phyloP scores from a whole-genome alignment of 768 basidiomycete genomes.

The Leccinum uliginosum region DNA sequence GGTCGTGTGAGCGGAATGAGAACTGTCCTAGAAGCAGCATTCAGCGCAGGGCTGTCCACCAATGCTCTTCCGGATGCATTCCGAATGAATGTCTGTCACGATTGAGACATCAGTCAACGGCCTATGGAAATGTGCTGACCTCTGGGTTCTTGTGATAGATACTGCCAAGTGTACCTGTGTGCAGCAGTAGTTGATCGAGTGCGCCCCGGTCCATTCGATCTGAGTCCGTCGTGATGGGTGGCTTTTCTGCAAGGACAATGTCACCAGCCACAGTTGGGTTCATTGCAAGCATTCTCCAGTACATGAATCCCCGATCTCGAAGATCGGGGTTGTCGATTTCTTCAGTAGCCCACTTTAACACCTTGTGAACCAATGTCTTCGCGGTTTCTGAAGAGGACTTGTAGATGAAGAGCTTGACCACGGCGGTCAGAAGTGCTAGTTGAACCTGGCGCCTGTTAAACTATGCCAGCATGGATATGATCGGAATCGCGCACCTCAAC shows the following conservation, averaged over 20 bases:
- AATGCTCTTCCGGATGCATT: slow-evolving; percentile 81
- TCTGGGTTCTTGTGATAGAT: slow-evolving; percentile 99
- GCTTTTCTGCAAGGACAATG: slow-evolving; percentile 90
- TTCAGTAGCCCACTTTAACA: slow-evolving; percentile 96
- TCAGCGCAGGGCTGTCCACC: slow-evolving; percentile 85
- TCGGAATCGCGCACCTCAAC: slow-evolving; percentile 60
- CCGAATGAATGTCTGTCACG: slow-evolving; percentile 82
- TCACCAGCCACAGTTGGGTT: slow-evolving; percentile 85
- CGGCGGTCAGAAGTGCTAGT: slow-evolving; percentile 87
- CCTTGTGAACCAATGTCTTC: slow-evolving; percentile 89
- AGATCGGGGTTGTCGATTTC: slow-evolving; percentile 98
- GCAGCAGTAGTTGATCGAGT: slow-evolving; percentile 88
- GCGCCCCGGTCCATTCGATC: slow-evolving; percentile 97
- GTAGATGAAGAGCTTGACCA: slow-evolving; percentile 94
- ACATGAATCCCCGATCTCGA: slow-evolving; percentile 97
- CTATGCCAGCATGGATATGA: background rate
- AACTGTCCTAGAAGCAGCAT: slow-evolving; percentile 70
- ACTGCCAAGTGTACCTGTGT: slow-evolving; percentile 90
- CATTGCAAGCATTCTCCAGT: slow-evolving; percentile 95
- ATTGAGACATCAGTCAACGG: slow-evolving; percentile 9
- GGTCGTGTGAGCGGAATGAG: slow-evolving; percentile 58
- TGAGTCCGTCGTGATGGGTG: slow-evolving; percentile 95
- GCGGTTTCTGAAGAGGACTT: slow-evolving; percentile 78
- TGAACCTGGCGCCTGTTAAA: slow-evolving; percentile 62
- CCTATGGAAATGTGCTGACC: slow-evolving; percentile 37